Evolutionary conservation across 768 basidiomycete genomes (phyloP).

Genomic region (Agrocybe chaxingu): DNA sequence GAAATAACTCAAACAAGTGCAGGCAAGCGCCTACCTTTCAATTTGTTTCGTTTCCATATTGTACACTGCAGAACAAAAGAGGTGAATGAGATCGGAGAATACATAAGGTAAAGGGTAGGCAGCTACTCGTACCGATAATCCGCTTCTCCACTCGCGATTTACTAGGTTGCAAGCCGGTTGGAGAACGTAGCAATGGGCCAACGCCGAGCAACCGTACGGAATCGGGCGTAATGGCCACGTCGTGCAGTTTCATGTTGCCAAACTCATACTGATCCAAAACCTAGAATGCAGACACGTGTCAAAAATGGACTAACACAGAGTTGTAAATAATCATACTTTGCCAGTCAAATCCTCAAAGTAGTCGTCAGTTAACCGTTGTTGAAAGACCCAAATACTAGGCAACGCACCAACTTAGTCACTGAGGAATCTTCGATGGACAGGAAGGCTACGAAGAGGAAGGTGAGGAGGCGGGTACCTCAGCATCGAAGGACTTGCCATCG

Average conservation of each 20-base stretch:
- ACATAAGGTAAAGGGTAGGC: no score
- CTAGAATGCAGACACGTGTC: slow-evolving; percentile 21
- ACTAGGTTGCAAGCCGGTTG: slow-evolving; percentile 61
- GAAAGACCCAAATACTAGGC: slow-evolving; percentile 1
- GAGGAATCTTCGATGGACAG: slow-evolving; percentile 65
- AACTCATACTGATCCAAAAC: slow-evolving; percentile 58
- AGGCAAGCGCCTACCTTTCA: slow-evolving; percentile 50
- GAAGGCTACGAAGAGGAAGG: slow-evolving; percentile 45
- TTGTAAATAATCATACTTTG: slow-evolving; percentile 32
- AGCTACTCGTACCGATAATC: slow-evolving; percentile 56
- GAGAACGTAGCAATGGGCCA: slow-evolving; percentile 63
- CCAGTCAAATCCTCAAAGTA: slow-evolving; percentile 52
- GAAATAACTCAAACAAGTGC: not conserved
- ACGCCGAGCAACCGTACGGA: slow-evolving; percentile 62
- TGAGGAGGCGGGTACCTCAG: not conserved
- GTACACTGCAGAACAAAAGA: slow-evolving; percentile 42
- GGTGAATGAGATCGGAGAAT: slow-evolving; percentile 6
- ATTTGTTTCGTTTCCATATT: slow-evolving; percentile 62
- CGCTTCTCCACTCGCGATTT: slow-evolving; percentile 71
- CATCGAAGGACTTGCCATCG: slow-evolving; percentile 36
- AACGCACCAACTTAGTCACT: slow-evolving; percentile 56
- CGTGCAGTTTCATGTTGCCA: slow-evolving; percentile 60
- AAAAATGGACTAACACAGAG: not conserved
- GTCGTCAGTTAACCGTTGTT: slow-evolving; percentile 4
- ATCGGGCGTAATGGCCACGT: slow-evolving; percentile 70